Evolutionary conservation across 345 rosid genomes (phyloP), one percentile per base, ranked within the genome.

Genomic region (Acer yangbiense): DNA sequence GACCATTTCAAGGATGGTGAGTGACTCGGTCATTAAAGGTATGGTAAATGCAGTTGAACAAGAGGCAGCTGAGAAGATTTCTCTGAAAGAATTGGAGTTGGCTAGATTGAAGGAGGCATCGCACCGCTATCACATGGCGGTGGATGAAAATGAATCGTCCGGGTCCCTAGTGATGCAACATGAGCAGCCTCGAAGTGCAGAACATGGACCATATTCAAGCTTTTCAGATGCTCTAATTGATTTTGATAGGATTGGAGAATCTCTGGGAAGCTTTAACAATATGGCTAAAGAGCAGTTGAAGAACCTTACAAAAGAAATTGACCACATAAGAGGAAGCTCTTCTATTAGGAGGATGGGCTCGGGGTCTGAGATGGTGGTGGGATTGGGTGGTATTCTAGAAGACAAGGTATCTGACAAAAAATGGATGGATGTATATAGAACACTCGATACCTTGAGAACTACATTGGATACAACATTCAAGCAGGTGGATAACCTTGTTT

Each of bases 1-100:
- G 69, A 82, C 80, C 9, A 77, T 94, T 85, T 94, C 97, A 1
- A 90, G 97, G 72, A 88, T 88, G 87, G 99, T 96, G 39, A 90
- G 82, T 43, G 91, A 94, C 44, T 90, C 98, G 1, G 87, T 96
- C 72, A 82, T 91, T 25, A 94, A 83, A 86, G 99, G 94, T 55
- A 85, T 88, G 87, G 90, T 90, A 12, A 84, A 79, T 48, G 97
- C 92, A 0, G 80, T 94, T 66, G 88, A 93, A 77, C 85, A 89
- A 20, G 91, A 91, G 66, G 95, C 97, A 63, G 83, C 86, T 21
- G 92, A 87, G 79, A 86, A 83, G 87, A 86, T 92, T 52, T 87
- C 89, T 70, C 27, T 78, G 85, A 90, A 90, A 82, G 95, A 94
- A 9, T 67, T 79, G 75, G 97, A 94, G 76, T 64, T 97, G 79